Evolutionary conservation across 192 early-diverging fungal genomes (phyloP).

Genomic region (Backusella liffmaniae): DNA sequence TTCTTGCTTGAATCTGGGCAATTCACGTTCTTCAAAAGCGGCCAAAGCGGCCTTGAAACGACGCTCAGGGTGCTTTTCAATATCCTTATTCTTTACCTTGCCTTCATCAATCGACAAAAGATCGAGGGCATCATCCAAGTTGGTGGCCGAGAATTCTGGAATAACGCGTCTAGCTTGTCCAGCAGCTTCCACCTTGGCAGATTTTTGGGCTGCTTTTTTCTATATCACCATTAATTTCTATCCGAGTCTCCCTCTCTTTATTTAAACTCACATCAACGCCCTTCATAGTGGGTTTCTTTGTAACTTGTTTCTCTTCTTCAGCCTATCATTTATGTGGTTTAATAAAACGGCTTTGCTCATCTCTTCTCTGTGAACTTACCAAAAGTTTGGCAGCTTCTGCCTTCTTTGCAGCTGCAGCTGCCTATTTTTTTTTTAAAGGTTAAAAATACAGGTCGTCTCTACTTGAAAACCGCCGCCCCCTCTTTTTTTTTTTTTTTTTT

Average conservation of each 20-base stretch:
- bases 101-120: constrained; percentile 51
- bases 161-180: constrained; percentile 47
- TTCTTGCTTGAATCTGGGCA: constrained; percentile 73
- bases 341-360: not conserved
- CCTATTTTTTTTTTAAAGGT: constrained; percentile 29
- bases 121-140: constrained; percentile 86
- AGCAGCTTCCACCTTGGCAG: constrained; percentile 45
- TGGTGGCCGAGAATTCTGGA: constrained; percentile 73
- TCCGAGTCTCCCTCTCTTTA: not conserved
- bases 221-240: constrained; percentile 3
- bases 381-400: constrained; percentile 49
- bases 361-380: constrained; percentile 12
- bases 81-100: constrained; percentile 42
- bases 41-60: constrained; percentile 76
- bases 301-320: constrained; percentile 55
- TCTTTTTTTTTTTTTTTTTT: too few relatives aligned
- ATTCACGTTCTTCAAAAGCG: constrained; percentile 69
- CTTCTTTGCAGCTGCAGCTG: constrained; percentile 50
- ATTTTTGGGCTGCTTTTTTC: constrained; percentile 62
- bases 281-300: constrained; percentile 42
- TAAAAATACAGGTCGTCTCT: not conserved
- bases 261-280: constrained; percentile 46
- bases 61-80: constrained; percentile 90
- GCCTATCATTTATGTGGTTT: constrained; percentile 11
- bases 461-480: not conserved